Percentiles rank a stretch among this genome's conserved stretches.
Evolutionary conservation across 768 basidiomycete genomes (phyloP).

Genomic region (Russula griseocarnosa): DNA sequence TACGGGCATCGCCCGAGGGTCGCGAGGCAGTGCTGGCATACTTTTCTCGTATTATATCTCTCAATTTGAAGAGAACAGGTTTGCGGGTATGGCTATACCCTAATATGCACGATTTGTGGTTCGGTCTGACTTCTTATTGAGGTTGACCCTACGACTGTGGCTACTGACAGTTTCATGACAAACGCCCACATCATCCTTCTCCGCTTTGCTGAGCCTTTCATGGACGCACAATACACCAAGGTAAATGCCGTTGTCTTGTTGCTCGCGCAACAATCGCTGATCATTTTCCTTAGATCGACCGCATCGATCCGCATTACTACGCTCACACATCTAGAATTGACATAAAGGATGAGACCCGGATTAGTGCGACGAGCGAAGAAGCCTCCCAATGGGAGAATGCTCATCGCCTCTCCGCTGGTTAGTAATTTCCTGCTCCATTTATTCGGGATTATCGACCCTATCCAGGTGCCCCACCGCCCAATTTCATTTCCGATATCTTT

Average conservation of each 20-base stretch:
- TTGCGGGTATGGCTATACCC: slow-evolving; percentile 59
- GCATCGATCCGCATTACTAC: slow-evolving; percentile 82
- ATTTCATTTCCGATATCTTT: slow-evolving; percentile 95
- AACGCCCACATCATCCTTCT: slow-evolving; percentile 82
- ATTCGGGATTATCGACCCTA: slow-evolving; percentile 29
- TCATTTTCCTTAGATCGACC: slow-evolving; percentile 61
- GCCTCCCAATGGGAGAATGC: slow-evolving; percentile 65
- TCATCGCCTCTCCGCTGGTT: slow-evolving; percentile 46
- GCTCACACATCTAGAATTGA: slow-evolving; percentile 68
- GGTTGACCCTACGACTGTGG: slow-evolving; percentile 83
- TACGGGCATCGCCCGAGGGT: slow-evolving; percentile 72
- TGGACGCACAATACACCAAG: slow-evolving; percentile 88
- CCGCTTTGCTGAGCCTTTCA: slow-evolving; percentile 88
- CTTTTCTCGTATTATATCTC: slow-evolving; percentile 65
- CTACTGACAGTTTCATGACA: slow-evolving; percentile 89
- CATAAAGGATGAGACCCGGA: slow-evolving; percentile 84
- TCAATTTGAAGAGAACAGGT: slow-evolving; percentile 87
- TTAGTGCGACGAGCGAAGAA: slow-evolving; percentile 89
- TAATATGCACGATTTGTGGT: not conserved
- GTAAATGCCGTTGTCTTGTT: slow-evolving; percentile 37
- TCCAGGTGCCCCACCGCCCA: slow-evolving; percentile 53
- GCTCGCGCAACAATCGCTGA: not conserved
- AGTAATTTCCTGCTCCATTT: slow-evolving; percentile 5
- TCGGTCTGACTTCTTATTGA: slow-evolving; percentile 32
- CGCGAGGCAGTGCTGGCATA: slow-evolving; percentile 81